phyloP scores from a whole-genome alignment of 768 basidiomycete genomes.

The Russula compacta region DNA sequence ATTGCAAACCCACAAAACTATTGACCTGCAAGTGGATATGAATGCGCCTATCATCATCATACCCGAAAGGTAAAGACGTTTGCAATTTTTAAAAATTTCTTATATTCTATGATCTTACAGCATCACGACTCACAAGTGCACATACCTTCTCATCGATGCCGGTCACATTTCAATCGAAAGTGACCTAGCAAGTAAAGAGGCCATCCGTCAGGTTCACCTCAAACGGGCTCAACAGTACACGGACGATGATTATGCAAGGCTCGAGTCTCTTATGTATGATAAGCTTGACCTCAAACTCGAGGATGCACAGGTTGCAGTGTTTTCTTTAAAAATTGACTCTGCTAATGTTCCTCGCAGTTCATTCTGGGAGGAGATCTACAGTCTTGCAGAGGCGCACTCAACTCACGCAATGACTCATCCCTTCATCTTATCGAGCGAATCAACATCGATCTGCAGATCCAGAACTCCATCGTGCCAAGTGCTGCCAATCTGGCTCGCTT shows the following conservation, averaged over 20 bases:
- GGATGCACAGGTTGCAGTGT: conserved; percentile 69
- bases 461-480: conserved; percentile 86
- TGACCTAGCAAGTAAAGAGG: conserved; percentile 76
- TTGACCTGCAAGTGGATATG: conserved; percentile 94
- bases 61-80: conserved; percentile 70
- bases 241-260: conserved; percentile 74
- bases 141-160: conserved; percentile 87
- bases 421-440: conserved; percentile 90
- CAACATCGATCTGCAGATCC: conserved; percentile 79
- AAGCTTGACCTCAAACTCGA: conserved; percentile 73
- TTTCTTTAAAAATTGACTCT: not conserved
- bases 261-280: conserved; percentile 96
- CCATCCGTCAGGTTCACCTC: conserved; percentile 64
- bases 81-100: not conserved
- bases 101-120: conserved; percentile 31
- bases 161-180: conserved; percentile 94
- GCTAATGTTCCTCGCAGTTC: conserved; percentile 43
- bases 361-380: conserved; percentile 79
- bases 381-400: conserved; percentile 72
- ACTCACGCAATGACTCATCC: conserved; percentile 42
- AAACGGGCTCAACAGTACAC: conserved; percentile 80
- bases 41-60: conserved; percentile 96
- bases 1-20: conserved; percentile 85
- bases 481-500: conserved; percentile 76
- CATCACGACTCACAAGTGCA: conserved; percentile 66